Evolutionary conservation across 805 yeast species (phyloP), one percentile per base, ranked within the genome.

Genomic region (Brettanomyces naardenensis): DNA sequence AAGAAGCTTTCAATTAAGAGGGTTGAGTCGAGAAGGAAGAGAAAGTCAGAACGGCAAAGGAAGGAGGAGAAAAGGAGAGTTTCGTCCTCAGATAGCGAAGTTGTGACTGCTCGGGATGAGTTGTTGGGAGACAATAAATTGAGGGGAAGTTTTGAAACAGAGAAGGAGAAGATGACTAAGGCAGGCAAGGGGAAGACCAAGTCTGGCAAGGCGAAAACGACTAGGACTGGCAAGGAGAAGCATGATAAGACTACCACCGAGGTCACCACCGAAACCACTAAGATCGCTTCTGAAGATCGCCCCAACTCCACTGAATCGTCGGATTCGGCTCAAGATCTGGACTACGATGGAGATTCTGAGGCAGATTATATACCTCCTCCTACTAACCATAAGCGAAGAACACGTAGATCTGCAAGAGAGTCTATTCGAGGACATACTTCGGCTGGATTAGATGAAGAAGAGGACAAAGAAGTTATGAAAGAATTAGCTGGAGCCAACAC

Each of bases 361-460:
- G 11, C 26, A 11, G 26, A 23, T 7, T 9, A 23, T 7, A 23
- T 9, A 11, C 7, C 7, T 7, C 7, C 7, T 7, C 7, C 7
- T 23, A 23, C 7, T 23, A 23, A 23, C 11, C 26, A 11, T 23
- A 23, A 23, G 26, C 7, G 26, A 11, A 23, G 26, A 11, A 23
- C 7, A 9, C 7, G 26, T 9, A 9, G 11, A 9, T 7, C 7
- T 9, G 26, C 10, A 23, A 23, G 26, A 9, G 26, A 23, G 11
- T 9, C 10, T 23, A 11, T 9, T 23, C 10, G 11, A 23, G 26
- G 26, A 9, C 7, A 11, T 23, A 23, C 15, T 6, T n/a, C 18
- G 15, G 15, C 19, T 29, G 2, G 19, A 15, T 14, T 29, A n/a
- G 35, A 37, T 11, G 35, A 30, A 21, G 34, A 31, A n/a, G 39